Conservation (phyloP, 78 protist genomes). For the Paratrimastix pyriformis region DNA sequence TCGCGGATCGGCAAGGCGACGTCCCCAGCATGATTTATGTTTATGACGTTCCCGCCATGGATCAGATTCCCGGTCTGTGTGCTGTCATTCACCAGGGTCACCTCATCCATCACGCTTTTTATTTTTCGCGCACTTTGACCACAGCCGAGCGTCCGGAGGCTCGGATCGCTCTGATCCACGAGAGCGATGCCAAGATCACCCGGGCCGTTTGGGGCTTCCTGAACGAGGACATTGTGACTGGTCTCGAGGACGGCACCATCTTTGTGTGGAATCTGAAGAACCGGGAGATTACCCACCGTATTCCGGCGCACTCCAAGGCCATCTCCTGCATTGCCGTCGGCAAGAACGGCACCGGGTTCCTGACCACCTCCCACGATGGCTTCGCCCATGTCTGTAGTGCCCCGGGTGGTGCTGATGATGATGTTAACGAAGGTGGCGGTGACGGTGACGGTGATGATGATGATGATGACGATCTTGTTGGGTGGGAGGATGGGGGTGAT, state of each 20-base stretch:
- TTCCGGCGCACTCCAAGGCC: not conserved
- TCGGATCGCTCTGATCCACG: too few relatives aligned
- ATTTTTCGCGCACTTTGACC: too few relatives aligned
- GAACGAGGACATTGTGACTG: not conserved
- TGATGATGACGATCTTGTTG: not conserved
- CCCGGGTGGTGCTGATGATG: not conserved
- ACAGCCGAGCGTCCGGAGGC: too few relatives aligned
- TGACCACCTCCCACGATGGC: constrained; percentile 4
- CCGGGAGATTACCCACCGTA: not conserved
- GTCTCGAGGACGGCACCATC: not conserved
- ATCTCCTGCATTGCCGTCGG: not conserved
- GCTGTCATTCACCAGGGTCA: too few relatives aligned
- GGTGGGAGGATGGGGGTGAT: not conserved
- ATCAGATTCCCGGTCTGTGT: too few relatives aligned
- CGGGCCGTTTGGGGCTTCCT: not conserved
- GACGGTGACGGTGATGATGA: not conserved
- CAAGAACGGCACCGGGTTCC: not conserved
- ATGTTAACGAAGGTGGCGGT: not conserved
- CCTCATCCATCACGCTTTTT: too few relatives aligned
- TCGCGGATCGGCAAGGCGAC: not conserved
- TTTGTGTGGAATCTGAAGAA: not conserved
- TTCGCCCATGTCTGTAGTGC: not conserved
- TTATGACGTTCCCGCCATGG: not conserved
- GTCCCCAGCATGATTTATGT: not conserved
- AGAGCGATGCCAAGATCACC: too few relatives aligned